Base-by-base conservation (phyloP, 148 eudicot species). In the Persicaria tinctoria region DNA sequence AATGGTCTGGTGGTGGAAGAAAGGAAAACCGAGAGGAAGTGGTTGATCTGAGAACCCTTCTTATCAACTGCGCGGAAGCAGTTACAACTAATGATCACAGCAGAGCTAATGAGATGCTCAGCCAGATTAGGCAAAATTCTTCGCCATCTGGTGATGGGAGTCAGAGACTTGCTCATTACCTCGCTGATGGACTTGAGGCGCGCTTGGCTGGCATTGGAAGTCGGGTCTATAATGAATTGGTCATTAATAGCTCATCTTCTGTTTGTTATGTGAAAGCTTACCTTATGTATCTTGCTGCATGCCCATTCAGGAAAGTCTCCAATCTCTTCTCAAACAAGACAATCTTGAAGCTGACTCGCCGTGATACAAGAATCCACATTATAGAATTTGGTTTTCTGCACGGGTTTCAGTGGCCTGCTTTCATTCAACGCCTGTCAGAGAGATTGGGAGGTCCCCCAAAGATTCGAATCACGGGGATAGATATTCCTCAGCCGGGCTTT, bases 341-440 rank as follows among this genome's bases (percentile, higher is more conserved):
- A 17, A 85, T 83, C 47, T 79, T 76, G 72, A 63, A 73, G 68
- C 79, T 79, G 46, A 74, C 89, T 8, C 16, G 46, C 54, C 75
- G 78, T 69, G 79, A 84, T 12, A 8, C 74, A 49, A 79, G 80
- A 69, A 68, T 90, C 44, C 95, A 88, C 74, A 79, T 90, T 51
- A 86, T 88, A 60, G 95, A 90, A 74, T 90, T 90, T 72, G 94
- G 94, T 11, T 85, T 85, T 51, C 84, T 82, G 0, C 86, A 86
- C 68, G 94, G 94, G 14, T 90, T 90, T 73, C 95, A 90, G 50
- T 90, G 95, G 95, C 91, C 95, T n/a, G 79, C 85, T 17, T 81
- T 88, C 38, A 83, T 90, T 8, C 90, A 86, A 75, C 80, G 88
- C 3, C 79, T 82, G 51, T 74, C 90, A 10, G 68, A 14, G 47